phyloP scores from a whole-genome alignment of 495 filamentous ascomycete species.

The Staphylotrichum longicolle region DNA sequence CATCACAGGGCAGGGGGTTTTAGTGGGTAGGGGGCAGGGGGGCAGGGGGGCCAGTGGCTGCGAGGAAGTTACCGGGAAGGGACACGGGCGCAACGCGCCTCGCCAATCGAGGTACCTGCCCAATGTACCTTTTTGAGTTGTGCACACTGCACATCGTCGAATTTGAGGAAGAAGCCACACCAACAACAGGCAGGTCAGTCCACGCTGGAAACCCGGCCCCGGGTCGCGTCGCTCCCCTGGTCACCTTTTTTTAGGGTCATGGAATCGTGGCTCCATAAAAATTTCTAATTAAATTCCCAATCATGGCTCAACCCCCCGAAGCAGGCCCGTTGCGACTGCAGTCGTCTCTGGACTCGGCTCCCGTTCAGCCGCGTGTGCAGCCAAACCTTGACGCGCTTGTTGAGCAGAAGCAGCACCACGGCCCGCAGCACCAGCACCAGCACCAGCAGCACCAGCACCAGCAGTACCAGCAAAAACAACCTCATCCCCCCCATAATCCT shows the following conservation, averaged over 20 bases:
- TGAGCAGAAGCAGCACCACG: constrained; percentile 15
- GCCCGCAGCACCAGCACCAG: constrained; percentile 15
- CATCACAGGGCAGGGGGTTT: constrained; percentile 9
- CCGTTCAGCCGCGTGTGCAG: constrained; percentile 29
- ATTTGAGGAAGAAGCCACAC: constrained; percentile 36
- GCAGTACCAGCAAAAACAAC: constrained; percentile 4
- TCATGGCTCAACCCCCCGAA: constrained; percentile 42
- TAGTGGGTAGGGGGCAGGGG: background rate
- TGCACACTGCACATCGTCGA: constrained; percentile 31
- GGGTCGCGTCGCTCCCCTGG: constrained; percentile 40
- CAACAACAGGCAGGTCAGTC: constrained; percentile 33
- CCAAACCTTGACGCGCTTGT: constrained; percentile 26
- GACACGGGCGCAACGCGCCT: constrained; percentile 6
- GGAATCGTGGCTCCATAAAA: constrained; percentile 45
- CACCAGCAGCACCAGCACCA: constrained; percentile 21
- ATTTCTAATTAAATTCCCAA: constrained; percentile 45
- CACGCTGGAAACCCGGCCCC: constrained; percentile 40
- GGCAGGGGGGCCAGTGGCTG: constrained; percentile 2
- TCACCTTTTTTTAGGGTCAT: constrained; percentile 34
- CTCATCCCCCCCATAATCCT: background rate
- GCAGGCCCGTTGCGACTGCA: constrained; percentile 34
- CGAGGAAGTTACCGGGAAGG: constrained; percentile 17
- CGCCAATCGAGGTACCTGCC: constrained; percentile 13
- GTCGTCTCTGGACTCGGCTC: constrained; percentile 33
- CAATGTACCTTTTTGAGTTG: constrained; percentile 4